Percentiles rank a stretch among this genome's conserved stretches.
These are phyloP conservation scores for Flaveria robusta DNA, from an alignment of 129 eudicot genomes.

Conservation along the genomic window DNA sequence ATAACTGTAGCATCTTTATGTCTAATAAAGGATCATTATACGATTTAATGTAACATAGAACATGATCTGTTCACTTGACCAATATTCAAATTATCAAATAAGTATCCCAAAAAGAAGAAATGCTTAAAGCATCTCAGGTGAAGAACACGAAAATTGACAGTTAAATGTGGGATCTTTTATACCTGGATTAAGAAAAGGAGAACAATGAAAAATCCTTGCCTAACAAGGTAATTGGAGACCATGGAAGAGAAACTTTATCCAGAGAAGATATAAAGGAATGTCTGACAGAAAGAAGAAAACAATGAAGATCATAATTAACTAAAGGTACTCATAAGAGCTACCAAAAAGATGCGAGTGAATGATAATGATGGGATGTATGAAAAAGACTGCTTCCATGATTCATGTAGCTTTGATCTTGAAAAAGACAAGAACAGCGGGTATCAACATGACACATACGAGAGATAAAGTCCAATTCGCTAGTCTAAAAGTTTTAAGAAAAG, in stretches of 20 bases:
- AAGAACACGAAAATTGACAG: background rate
- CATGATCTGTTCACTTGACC: constrained; percentile 13
- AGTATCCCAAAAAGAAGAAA: constrained; percentile 7
- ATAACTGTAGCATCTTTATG: background rate
- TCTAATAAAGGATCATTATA: constrained; percentile 1
- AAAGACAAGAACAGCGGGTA: constrained; percentile 23
- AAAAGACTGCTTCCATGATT: constrained; percentile 13
- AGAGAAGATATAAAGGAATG: constrained; percentile 13
- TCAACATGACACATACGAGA: constrained; percentile 6
- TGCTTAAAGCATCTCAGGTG: constrained; percentile 17
- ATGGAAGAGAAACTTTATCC: constrained; percentile 11
- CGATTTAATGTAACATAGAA: background rate
- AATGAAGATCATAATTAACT: constrained; percentile 8
- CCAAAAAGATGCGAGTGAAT: constrained; percentile 19
- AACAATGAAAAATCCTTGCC: constrained; percentile 10
- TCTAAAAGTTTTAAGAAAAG: constrained; percentile 14
- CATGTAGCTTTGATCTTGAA: constrained; percentile 28
- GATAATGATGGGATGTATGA: constrained; percentile 16
- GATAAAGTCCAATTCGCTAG: constrained; percentile 16
- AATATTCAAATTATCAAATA: constrained; percentile 20
- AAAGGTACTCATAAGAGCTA: constrained; percentile 26
- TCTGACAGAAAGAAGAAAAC: constrained; percentile 20
- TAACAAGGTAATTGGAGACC: constrained; percentile 19
- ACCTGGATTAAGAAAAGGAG: background rate
- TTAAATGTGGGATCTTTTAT: background rate